Conservation (phyloP, 305 asterid species). For the Withania somnifera region DNA sequence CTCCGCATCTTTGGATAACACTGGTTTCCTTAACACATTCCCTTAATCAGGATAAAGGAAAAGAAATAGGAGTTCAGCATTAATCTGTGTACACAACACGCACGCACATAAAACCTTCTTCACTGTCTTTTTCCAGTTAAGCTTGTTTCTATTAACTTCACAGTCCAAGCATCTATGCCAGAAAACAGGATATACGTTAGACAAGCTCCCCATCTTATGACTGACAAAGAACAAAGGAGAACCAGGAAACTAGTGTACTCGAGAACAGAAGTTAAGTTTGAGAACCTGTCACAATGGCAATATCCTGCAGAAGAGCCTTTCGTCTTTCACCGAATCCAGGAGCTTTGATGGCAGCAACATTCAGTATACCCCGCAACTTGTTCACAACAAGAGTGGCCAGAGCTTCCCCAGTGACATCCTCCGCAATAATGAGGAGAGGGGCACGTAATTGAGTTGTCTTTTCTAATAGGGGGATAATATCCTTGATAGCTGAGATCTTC, state of each 20-base stretch:
- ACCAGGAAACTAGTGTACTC: neutral
- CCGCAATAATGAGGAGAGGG: constrained; percentile 75
- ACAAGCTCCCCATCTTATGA: neutral
- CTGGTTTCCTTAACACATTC: neutral
- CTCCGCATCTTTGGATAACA: neutral
- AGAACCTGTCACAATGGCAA: constrained; percentile 69
- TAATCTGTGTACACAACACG: neutral
- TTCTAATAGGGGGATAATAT: constrained; percentile 84
- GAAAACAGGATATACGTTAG: neutral
- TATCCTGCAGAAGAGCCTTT: constrained; percentile 85
- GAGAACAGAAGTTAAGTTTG: neutral
- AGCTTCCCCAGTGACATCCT: constrained; percentile 84
- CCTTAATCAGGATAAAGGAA: neutral
- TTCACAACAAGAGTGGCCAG: constrained; percentile 90
- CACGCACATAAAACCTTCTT: neutral
- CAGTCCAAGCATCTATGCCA: neutral
- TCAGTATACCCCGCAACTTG: constrained; percentile 65
- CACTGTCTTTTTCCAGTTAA: neutral
- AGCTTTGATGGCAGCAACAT: constrained; percentile 87
- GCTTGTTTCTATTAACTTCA: neutral
- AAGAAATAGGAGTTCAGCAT: neutral
- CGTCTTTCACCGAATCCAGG: constrained; percentile 92
- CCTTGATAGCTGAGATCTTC: constrained; percentile 87
- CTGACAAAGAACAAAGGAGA: neutral
- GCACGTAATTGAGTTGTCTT: constrained; percentile 84